phyloP scores from a whole-genome alignment of 164 flowering plant genomes.

The Aristolochia contorta region DNA sequence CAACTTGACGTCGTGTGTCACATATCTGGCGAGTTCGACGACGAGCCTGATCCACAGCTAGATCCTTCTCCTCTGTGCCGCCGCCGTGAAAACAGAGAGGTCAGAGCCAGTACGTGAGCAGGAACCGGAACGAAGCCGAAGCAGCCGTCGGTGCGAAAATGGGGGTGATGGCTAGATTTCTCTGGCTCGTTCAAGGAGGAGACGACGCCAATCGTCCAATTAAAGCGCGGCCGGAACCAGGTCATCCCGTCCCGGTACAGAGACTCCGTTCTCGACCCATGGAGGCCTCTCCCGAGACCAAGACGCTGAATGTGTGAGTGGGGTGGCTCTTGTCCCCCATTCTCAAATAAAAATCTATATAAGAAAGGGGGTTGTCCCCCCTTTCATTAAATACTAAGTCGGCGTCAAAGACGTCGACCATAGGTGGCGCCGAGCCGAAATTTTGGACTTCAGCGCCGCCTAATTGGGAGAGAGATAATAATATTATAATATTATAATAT shows the following conservation, averaged over 20 bases:
- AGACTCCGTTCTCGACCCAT: conserved; percentile 46
- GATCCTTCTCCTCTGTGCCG: not conserved
- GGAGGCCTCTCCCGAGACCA: conserved; percentile 15
- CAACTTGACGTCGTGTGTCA: conserved; percentile 36
- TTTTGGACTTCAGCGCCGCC: too few species aligned
- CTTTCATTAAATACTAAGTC: too few species aligned
- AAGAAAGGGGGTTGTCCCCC: too few species aligned
- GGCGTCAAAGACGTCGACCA: too few species aligned
- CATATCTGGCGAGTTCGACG: conserved; percentile 24
- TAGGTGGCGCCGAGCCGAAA: too few species aligned
- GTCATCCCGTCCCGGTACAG: conserved; percentile 37
- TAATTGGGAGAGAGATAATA: too few species aligned
- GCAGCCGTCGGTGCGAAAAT: conserved; percentile 5
- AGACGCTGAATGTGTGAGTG: not conserved
- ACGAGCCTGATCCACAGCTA: not conserved
- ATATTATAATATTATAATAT: too few species aligned
- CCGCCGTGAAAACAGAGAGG: too few species aligned
- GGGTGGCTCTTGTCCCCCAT: too few species aligned
- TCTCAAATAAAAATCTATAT: too few species aligned
- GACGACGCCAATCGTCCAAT: conserved; percentile 31
- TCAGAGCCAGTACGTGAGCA: too few species aligned
- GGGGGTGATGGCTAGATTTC: conserved; percentile 9
- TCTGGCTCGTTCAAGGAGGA: conserved; percentile 29
- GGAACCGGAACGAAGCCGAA: not conserved
- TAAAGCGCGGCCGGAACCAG: conserved; percentile 44